These are phyloP conservation scores for Suillus bovinus DNA, from an alignment of 768 basidiomycete genomes.

Conservation along the genomic window DNA sequence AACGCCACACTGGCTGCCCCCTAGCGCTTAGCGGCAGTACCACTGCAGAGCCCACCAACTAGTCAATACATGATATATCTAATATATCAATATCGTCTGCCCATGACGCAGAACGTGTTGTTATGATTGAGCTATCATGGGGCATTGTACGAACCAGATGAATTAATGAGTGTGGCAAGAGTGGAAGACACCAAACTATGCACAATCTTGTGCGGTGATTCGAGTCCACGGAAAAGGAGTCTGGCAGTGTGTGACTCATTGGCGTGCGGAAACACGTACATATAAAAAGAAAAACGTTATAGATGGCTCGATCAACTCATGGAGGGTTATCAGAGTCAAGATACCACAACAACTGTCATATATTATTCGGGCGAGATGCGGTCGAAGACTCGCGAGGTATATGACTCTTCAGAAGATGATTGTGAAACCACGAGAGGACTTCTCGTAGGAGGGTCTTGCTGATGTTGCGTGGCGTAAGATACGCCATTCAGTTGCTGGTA, in stretches of 20 bases:
- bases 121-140: neutral
- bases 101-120: neutral
- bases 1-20: neutral
- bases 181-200: neutral
- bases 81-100: neutral
- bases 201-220: neutral
- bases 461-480: constrained; percentile 7
- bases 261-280: neutral
- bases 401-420: too few relatives aligned
- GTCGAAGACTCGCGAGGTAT: neutral
- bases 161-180: neutral
- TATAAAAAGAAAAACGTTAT: neutral
- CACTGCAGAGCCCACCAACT: neutral
- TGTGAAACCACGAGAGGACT: neutral
- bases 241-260: neutral
- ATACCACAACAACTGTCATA: neutral
- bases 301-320: neutral
- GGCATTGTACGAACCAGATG: neutral
- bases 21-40: neutral
- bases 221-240: neutral
- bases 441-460: neutral
- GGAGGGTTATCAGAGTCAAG: neutral
- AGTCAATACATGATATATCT: neutral
- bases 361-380: neutral
- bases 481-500: constrained; percentile 2